Evolutionary conservation across 768 basidiomycete genomes (phyloP).

Genomic region (Pilatotrama ljubarskyi): DNA sequence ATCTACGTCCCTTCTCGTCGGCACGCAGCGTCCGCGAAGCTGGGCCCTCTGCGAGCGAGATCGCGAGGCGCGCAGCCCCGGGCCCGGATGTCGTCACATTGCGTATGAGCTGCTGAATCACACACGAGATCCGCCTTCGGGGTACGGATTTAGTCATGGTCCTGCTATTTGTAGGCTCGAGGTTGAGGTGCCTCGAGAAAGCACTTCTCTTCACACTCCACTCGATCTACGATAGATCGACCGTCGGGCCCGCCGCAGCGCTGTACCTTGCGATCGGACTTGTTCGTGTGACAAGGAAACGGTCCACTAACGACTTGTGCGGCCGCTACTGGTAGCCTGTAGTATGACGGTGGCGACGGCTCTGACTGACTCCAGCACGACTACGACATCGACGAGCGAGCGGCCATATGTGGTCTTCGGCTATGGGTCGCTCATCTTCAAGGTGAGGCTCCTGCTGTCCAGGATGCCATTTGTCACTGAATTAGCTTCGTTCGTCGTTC

Average conservation of each 20-base stretch:
- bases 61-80: neutral
- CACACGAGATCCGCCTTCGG: neutral
- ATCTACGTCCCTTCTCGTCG: neutral
- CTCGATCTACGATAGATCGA: neutral
- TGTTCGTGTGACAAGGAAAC: too few species aligned
- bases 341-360: neutral
- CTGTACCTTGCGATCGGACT: too few species aligned
- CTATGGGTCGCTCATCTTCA: conserved; percentile 92
- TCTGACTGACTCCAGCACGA: neutral
- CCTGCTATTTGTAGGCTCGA: neutral
- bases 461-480: neutral
- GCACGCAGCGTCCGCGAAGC: too few species aligned
- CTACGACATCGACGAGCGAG: neutral
- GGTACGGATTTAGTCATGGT: neutral
- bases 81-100: conserved; percentile 1
- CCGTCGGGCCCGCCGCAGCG: neutral
- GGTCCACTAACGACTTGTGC: too few species aligned
- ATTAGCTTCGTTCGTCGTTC: neutral
- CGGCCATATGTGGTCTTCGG: conserved; percentile 77
- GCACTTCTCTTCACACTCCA: neutral
- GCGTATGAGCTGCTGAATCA: neutral
- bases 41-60: neutral
- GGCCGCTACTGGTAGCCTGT: too few species aligned
- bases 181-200: too few species aligned
- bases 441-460: conserved; percentile 46